phyloP scores from a whole-genome alignment of 75 land plant species.

The Larix kaempferi region DNA sequence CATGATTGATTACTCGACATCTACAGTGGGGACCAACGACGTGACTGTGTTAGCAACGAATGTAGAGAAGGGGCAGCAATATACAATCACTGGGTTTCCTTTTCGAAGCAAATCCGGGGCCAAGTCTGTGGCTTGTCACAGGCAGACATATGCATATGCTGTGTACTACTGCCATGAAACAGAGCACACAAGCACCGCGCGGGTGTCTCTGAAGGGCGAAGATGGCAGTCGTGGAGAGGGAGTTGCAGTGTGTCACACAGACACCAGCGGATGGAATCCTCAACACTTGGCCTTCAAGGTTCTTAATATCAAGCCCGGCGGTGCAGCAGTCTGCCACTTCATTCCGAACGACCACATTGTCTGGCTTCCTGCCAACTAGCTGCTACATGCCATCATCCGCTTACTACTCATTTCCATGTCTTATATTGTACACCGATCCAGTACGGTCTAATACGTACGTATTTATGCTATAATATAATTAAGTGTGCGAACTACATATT shows the following conservation, averaged over 20 bases:
- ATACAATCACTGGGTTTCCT: neutral
- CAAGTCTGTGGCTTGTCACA: slow-evolving; percentile 5
- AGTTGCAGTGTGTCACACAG: slow-evolving; percentile 59
- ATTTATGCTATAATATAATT: too few species aligned
- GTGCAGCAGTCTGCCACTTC: slow-evolving; percentile 60
- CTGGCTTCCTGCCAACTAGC: slow-evolving; percentile 22
- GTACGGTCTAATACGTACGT: too few species aligned
- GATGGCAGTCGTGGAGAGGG: slow-evolving; percentile 21
- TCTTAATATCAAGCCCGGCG: slow-evolving; percentile 62
- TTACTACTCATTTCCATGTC: too few species aligned
- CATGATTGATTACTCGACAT: neutral
- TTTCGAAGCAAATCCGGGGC: neutral
- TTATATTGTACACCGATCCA: too few species aligned
- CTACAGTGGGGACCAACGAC: neutral
- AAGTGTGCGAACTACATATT: too few species aligned
- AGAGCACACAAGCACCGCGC: neutral
- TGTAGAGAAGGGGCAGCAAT: neutral
- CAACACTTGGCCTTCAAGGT: slow-evolving; percentile 59
- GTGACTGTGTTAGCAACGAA: neutral
- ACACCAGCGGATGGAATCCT: slow-evolving; percentile 64
- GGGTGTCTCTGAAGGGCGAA: neutral
- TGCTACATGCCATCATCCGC: too few species aligned
- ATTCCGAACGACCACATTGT: slow-evolving; percentile 52
- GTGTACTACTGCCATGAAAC: slow-evolving; percentile 9
- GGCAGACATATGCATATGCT: neutral